A percentile compares a stretch with the other conserved stretches of the same genome.
These are phyloP conservation scores for Blumeria graminis DNA, from an alignment of 2,329 filamentous ascomycete genomes.

Conservation along the genomic window DNA sequence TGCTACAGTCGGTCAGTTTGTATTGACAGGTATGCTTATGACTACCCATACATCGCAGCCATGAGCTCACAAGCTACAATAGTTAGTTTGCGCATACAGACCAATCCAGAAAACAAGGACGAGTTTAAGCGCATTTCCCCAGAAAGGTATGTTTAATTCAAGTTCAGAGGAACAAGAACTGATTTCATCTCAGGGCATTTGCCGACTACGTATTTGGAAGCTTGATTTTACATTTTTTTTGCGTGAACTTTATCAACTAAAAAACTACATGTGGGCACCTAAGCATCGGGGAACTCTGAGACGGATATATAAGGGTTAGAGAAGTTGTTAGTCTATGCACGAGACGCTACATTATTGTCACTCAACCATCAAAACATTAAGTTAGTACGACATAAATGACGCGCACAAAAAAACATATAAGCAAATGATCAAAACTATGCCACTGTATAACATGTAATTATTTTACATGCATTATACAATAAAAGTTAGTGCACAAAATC, in stretches of 20 bases:
- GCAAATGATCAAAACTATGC: too few species aligned
- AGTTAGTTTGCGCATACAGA: constrained; percentile 74
- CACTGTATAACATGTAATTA: too few species aligned
- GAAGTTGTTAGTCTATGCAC: too few species aligned
- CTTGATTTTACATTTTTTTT: constrained; percentile 93
- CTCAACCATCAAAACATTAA: too few species aligned
- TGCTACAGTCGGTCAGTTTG: constrained; percentile 89
- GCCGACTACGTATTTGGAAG: constrained; percentile 91
- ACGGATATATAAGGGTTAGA: too few species aligned
- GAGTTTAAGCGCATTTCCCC: constrained; percentile 58
- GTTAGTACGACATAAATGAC: too few species aligned
- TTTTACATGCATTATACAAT: too few species aligned
- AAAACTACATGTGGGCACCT: neutral
- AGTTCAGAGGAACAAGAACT: constrained; percentile 3
- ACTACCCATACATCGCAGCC: neutral
- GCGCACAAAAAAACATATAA: too few species aligned
- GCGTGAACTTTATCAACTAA: constrained; percentile 98
- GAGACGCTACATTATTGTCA: too few species aligned
- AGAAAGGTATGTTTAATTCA: constrained; percentile 35
- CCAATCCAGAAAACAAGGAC: constrained; percentile 54
- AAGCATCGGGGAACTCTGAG: too few species aligned
- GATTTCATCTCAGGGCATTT: constrained; percentile 42
- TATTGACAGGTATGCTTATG: constrained; percentile 52
- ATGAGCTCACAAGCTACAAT: neutral
- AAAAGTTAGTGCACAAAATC: too few species aligned